Evolutionary conservation across 2,329 filamentous ascomycete species (phyloP).

Genomic region (Penicillium sp.): DNA sequence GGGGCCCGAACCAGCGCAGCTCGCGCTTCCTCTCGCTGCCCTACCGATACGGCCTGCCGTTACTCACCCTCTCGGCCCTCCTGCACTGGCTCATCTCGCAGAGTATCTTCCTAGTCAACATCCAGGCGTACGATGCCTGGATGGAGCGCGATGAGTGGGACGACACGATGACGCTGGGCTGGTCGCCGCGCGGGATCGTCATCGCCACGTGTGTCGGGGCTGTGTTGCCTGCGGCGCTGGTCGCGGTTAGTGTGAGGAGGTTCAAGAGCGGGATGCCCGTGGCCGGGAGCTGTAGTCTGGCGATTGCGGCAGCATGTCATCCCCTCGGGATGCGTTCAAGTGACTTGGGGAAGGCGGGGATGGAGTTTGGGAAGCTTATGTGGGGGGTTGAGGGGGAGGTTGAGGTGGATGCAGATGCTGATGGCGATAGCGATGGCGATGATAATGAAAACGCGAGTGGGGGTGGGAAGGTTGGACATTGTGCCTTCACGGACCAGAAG

Average conservation of each 20-base stretch:
- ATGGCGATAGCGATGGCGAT: too few species aligned
- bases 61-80: too few species aligned
- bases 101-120: neutral
- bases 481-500: too few species aligned
- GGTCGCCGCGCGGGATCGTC: neutral
- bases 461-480: too few species aligned
- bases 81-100: neutral
- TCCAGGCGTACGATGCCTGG: neutral
- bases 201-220: neutral
- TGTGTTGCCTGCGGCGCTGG: neutral
- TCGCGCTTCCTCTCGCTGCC: too few species aligned
- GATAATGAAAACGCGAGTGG: too few species aligned
- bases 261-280: slow-evolving; percentile 34
- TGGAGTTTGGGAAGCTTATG: too few species aligned
- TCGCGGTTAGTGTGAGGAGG: slow-evolving; percentile 23
- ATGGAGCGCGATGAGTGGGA: fast-evolving
- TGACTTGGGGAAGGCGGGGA: neutral
- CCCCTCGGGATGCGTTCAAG: neutral
- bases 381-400: too few species aligned
- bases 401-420: too few species aligned
- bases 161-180: neutral
- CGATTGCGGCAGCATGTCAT: slow-evolving; percentile 41
- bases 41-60: too few species aligned
- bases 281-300: slow-evolving; percentile 38
- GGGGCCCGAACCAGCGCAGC: too few species aligned